A percentile compares a stretch with the other conserved stretches of the same genome.
These are phyloP conservation scores for Periglandula ipomoeae DNA, from an alignment of 2,329 filamentous ascomycete species.

Conservation along the genomic window DNA sequence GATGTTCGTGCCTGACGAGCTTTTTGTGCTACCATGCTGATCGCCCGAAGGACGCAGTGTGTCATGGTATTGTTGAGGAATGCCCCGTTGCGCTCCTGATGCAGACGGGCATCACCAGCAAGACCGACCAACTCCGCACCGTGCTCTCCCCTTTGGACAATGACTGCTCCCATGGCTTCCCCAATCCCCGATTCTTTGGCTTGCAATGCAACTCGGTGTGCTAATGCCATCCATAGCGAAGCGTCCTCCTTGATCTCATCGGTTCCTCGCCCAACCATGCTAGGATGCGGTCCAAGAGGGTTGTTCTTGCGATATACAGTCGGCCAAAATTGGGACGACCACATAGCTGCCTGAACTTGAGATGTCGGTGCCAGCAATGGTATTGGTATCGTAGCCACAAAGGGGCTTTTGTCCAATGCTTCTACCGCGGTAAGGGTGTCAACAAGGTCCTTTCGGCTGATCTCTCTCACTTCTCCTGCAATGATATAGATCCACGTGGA, in stretches of 20 bases:
- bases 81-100: constrained; percentile 38
- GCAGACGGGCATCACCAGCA: constrained; percentile 68
- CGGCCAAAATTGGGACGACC: constrained; percentile 74
- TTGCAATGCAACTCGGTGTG: constrained; percentile 53
- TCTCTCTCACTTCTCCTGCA: constrained; percentile 39
- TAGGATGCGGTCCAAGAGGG: constrained; percentile 74
- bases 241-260: constrained; percentile 58
- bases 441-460: constrained; percentile 45
- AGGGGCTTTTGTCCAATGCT: constrained; percentile 42
- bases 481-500: constrained; percentile 53
- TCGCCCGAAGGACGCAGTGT: constrained; percentile 68
- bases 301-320: constrained; percentile 82
- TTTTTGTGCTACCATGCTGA: constrained; percentile 72
- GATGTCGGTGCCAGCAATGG: constrained; percentile 68
- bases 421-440: constrained; percentile 38
- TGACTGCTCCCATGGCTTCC: constrained; percentile 63
- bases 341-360: constrained; percentile 62
- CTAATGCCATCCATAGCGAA: constrained; percentile 58
- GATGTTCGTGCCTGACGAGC: constrained; percentile 47
- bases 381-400: constrained; percentile 56
- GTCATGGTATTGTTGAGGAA: constrained; percentile 63
- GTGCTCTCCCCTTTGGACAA: constrained; percentile 54
- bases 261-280: constrained; percentile 60
- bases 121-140: constrained; percentile 56
- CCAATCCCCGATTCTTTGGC: constrained; percentile 50